Evolutionary conservation across 108 stramenopile genomes (phyloP).

Genomic region (Stephanodiscus triporus): DNA sequence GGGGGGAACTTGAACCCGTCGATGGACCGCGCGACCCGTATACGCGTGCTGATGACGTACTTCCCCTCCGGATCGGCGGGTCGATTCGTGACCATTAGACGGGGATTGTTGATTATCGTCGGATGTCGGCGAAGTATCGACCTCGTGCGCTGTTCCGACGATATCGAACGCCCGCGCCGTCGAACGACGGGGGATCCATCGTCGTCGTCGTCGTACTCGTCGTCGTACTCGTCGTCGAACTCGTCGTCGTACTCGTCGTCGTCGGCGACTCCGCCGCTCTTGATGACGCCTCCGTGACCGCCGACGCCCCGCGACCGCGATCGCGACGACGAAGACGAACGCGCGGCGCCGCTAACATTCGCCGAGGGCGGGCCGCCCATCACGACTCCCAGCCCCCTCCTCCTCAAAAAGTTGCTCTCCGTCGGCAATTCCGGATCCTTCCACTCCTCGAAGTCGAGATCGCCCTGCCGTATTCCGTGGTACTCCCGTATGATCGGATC

Average conservation of each 20-base stretch:
- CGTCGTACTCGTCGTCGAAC: neutral
- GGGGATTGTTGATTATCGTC: conserved; percentile 69
- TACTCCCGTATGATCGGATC: conserved; percentile 80
- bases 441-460: conserved; percentile 37
- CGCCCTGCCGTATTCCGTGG: conserved; percentile 41
- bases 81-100: conserved; percentile 58
- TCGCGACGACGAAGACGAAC: neutral
- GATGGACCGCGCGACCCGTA: conserved; percentile 85
- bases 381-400: neutral
- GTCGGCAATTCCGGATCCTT: conserved; percentile 47
- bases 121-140: conserved; percentile 53
- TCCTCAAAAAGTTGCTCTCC: conserved; percentile 28
- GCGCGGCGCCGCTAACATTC: too few species aligned
- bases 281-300: neutral
- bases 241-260: neutral
- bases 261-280: neutral
- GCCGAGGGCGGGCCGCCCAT: too few species aligned
- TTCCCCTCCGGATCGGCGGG: conserved; percentile 73
- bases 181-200: neutral
- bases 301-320: neutral
- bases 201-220: neutral
- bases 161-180: neutral
- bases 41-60: conserved; percentile 89
- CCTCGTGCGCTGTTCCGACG: neutral
- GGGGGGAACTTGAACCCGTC: conserved; percentile 84